Evolutionary conservation across 129 eudicot genomes (phyloP).

Genomic region (Dittrichia graveolens): DNA sequence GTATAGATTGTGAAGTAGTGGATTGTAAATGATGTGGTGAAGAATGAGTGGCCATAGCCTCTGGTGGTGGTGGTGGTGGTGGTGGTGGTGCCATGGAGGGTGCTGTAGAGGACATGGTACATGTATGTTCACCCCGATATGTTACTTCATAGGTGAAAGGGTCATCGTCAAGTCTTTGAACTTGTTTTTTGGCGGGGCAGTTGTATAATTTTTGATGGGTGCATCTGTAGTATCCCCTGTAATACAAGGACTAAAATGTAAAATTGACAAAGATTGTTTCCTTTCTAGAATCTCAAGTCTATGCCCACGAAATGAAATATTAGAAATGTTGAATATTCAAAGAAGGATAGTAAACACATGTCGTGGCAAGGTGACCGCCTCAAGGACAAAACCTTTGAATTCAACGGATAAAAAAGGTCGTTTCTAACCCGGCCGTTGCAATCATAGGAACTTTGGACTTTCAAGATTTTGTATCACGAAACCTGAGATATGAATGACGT

Average conservation of each 20-base stretch:
- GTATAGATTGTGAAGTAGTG: conserved; percentile 23
- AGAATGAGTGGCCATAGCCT: conserved; percentile 26
- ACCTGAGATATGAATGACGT: conserved; percentile 13
- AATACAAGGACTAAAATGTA: conserved; percentile 21
- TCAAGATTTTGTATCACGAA: conserved; percentile 26
- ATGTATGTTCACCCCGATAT: conserved; percentile 74
- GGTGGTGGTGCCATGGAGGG: conserved; percentile 54
- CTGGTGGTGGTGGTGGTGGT: conserved; percentile 17
- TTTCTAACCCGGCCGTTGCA: conserved; percentile 31
- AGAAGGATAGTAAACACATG: conserved; percentile 23
- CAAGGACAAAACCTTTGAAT: conserved; percentile 33
- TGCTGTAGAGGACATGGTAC: conserved; percentile 75
- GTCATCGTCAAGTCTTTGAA: conserved; percentile 76
- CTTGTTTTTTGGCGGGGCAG: conserved; percentile 92
- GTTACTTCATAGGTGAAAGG: conserved; percentile 64
- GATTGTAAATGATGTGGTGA: conserved; percentile 24
- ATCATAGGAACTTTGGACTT: conserved; percentile 34
- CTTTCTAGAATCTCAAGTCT: background rate
- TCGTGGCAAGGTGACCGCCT: conserved; percentile 40
- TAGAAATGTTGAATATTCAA: conserved; percentile 42
- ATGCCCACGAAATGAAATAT: background rate
- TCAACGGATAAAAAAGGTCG: conserved; percentile 30
- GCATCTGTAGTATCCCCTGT: conserved; percentile 79
- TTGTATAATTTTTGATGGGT: conserved; percentile 80
- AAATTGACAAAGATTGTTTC: background rate